Conservation (phyloP, 345 rosid genomes). For the Lumnitzera littorea region DNA sequence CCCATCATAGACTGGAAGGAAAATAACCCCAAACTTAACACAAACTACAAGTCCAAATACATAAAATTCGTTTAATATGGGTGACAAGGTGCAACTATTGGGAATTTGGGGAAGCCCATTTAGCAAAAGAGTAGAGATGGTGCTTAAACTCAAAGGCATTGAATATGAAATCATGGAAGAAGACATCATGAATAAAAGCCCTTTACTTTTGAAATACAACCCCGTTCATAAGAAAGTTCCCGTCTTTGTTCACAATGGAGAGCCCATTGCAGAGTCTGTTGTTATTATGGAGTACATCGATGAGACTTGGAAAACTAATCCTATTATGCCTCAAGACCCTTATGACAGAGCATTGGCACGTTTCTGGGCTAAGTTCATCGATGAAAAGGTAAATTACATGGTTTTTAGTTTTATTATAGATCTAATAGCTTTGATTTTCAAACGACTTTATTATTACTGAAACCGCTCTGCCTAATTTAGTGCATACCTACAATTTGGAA, state of each 20-base stretch:
- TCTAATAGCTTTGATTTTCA: not conserved
- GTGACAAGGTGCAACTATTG: constrained; percentile 14
- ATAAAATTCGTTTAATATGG: constrained; percentile 1
- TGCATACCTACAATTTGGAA: constrained; percentile 4
- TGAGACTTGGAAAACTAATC: constrained; percentile 28
- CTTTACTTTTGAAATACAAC: constrained; percentile 21
- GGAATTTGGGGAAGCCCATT: constrained; percentile 19
- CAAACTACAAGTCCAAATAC: too few relatives aligned
- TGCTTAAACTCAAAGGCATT: constrained; percentile 26
- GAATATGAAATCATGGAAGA: constrained; percentile 21
- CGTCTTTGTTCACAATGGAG: constrained; percentile 22
- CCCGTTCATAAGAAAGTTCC: constrained; percentile 30
- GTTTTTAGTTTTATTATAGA: too few relatives aligned
- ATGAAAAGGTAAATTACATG: constrained; percentile 17
- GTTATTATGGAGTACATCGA: constrained; percentile 26
- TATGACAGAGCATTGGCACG: constrained; percentile 20
- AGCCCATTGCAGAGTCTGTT: constrained; percentile 19
- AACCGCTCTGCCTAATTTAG: not conserved
- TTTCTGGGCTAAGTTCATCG: constrained; percentile 27
- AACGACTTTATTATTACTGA: not conserved
- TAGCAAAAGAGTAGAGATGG: constrained; percentile 19
- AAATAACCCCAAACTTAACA: too few relatives aligned
- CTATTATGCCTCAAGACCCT: constrained; percentile 16
- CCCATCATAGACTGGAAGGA: too few relatives aligned
- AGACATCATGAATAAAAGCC: constrained; percentile 19